phyloP scores from a whole-genome alignment of 352 stramenopile species.

The Globisporangium lucens region DNA sequence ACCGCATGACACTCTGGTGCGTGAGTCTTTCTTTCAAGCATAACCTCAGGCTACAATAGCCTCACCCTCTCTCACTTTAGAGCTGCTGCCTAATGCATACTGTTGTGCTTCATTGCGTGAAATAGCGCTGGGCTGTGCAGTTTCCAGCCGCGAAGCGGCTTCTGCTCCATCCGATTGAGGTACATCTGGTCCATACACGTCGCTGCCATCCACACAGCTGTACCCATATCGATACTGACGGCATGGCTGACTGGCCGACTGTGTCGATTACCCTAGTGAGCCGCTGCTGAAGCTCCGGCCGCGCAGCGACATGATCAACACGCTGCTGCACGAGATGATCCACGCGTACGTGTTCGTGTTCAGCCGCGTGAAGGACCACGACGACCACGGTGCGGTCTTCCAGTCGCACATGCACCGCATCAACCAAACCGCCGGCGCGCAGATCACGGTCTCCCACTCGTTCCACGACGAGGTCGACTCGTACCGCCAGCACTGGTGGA shows the following conservation, averaged over 20 bases:
- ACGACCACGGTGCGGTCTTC: conserved; percentile 83
- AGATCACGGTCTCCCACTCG: conserved; percentile 88
- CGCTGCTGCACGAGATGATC: conserved; percentile 90
- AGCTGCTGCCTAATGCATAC: background rate
- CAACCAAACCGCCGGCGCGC: conserved; percentile 53
- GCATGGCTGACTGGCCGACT: background rate
- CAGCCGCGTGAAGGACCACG: conserved; percentile 71
- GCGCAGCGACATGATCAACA: conserved; percentile 84
- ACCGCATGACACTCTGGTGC: conserved; percentile 85
- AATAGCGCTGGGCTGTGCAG: conserved; percentile 74
- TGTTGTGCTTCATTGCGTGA: background rate
- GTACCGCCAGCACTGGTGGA: conserved; percentile 84
- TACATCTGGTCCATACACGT: conserved; percentile 12
- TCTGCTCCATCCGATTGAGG: conserved; percentile 85
- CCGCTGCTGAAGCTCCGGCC: conserved; percentile 79
- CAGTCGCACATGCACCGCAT: conserved; percentile 82
- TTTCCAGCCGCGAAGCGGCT: conserved; percentile 68
- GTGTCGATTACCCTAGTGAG: conserved; percentile 35
- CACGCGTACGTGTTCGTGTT: conserved; percentile 88
- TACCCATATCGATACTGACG: background rate
- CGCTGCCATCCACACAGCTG: too few species aligned
- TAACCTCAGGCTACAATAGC: background rate
- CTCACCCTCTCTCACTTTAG: too few species aligned
- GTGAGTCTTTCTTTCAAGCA: background rate
- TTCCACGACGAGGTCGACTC: conserved; percentile 89